Conservation (phyloP, 257 asterid species). For the Marsdenia floribunda region DNA sequence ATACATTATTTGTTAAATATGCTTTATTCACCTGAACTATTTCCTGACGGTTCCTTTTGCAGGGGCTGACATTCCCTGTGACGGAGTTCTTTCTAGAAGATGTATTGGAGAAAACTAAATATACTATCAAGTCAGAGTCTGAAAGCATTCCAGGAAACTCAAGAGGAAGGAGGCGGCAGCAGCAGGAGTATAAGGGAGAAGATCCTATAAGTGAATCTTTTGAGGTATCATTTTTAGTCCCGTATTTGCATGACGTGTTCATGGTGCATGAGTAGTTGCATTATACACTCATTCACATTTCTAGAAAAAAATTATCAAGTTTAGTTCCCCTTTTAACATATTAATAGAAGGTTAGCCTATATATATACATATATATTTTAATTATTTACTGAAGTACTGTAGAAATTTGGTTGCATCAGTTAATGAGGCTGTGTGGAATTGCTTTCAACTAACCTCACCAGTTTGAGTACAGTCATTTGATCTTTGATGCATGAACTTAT, state of each 20-base stretch:
- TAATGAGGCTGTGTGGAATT: not conserved
- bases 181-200: slow-evolving; percentile 48
- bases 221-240: slow-evolving; percentile 52
- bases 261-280: not conserved
- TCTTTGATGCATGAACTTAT: not conserved
- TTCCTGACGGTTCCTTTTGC: slow-evolving; percentile 21
- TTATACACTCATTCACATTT: not conserved
- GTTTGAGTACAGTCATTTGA: not conserved
- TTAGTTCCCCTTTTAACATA: slow-evolving; percentile 11
- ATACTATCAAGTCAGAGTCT: slow-evolving; percentile 46
- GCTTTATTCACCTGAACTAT: slow-evolving; percentile 9
- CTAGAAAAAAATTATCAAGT: not conserved
- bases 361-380: not conserved
- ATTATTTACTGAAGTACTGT: not conserved
- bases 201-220: slow-evolving; percentile 75
- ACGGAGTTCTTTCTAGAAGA: slow-evolving; percentile 81
- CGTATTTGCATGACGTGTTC: not conserved
- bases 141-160: slow-evolving; percentile 53
- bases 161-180: slow-evolving; percentile 58
- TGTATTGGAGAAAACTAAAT: slow-evolving; percentile 72
- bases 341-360: not conserved
- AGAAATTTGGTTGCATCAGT: not conserved
- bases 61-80: slow-evolving; percentile 95
- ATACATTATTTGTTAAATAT: slow-evolving; percentile 17
- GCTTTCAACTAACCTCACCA: not conserved